A percentile compares a stretch with the other conserved stretches of the same genome.
These are phyloP conservation scores for Verticillium longisporum DNA, from an alignment of 2,329 filamentous ascomycete species.

Conservation along the genomic window DNA sequence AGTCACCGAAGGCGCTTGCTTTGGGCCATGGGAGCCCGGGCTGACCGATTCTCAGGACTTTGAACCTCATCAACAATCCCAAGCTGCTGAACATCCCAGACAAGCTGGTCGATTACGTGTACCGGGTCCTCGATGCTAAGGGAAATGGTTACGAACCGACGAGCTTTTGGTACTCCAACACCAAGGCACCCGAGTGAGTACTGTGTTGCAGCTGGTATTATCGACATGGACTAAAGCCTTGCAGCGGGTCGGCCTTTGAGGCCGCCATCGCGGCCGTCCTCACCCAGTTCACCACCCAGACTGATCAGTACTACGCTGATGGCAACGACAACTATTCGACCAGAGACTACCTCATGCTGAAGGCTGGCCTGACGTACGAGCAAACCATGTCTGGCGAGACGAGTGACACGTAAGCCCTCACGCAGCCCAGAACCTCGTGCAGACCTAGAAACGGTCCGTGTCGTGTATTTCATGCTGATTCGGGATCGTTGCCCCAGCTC, in stretches of 20 bases:
- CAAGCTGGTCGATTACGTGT: conserved; percentile 7
- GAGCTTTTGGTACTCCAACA: conserved; percentile 1
- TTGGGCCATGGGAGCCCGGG: background rate
- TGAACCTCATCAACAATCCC: background rate
- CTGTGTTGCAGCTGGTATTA: background rate
- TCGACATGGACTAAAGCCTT: background rate
- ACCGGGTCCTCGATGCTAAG: background rate
- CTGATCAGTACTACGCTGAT: background rate
- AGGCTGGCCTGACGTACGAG: background rate
- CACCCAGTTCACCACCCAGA: background rate
- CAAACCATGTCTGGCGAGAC: background rate
- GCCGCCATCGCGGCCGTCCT: background rate
- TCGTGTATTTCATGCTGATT: conserved; percentile 13
- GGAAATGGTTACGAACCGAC: background rate
- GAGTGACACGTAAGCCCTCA: background rate
- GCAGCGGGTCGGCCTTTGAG: background rate
- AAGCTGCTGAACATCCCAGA: conserved; percentile 11
- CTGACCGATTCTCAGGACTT: background rate
- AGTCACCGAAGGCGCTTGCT: background rate
- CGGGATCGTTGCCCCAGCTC: conserved; percentile 10
- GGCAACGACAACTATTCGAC: conserved; percentile 13
- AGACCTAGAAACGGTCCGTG: conserved; percentile 12
- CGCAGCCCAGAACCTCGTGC: conserved; percentile 2
- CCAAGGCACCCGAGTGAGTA: background rate
- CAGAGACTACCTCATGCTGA: conserved; percentile 13